Evolutionary conservation across 2,329 filamentous ascomycete species (phyloP), one percentile per base, ranked within the genome.

Genomic region (Drechslera avenae): DNA sequence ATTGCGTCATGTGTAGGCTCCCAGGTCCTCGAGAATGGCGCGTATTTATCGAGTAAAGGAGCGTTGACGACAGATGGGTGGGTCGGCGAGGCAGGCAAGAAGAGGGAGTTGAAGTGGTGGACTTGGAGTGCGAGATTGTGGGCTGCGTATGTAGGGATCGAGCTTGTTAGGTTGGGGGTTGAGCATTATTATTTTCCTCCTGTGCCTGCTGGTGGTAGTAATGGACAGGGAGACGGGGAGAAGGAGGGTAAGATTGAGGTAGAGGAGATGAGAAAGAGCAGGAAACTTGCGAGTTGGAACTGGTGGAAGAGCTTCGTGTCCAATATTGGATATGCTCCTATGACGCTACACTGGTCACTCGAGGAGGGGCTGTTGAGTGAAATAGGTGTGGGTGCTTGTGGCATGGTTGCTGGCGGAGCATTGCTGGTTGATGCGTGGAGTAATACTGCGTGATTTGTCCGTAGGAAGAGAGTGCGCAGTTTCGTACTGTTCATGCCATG

Each of bases 331-430:
- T 96, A 90, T 85, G 85, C 89, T 48, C 91, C 92, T 26, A 78
- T 96, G 69, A 93, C 90, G 54, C 67, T 93, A 48, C 91, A 97
- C 76, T 96, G 89, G 87, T 88, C 90, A 64, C 72, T 87, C 33
- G 85, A 89, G 23, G 55, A 57, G 30, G 65, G 63, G 53, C 69
- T 85, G 8, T 72, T 89, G 46, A 80, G 81, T 30, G 83, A 86
- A 52, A 77, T 79, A 53, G 75, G 80, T 66, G 76, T 87, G 19
- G 86, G 85, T 0, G 63, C 83, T 18, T 75, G 85, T 44, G 87
- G 87, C 5, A 79, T 73, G 48, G 70, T 87, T 16, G 72, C 76
- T 19, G 75, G 74, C 5, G 64, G 75, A 9, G 73, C 78, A 37
- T 63, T 69, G 49, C 62, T 83, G 40, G 67, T 73, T 37, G 76